Evolutionary conservation across 164 flowering plant species (phyloP), one percentile per base, ranked within the genome.

Genomic region (Umbilicus rupestris): DNA sequence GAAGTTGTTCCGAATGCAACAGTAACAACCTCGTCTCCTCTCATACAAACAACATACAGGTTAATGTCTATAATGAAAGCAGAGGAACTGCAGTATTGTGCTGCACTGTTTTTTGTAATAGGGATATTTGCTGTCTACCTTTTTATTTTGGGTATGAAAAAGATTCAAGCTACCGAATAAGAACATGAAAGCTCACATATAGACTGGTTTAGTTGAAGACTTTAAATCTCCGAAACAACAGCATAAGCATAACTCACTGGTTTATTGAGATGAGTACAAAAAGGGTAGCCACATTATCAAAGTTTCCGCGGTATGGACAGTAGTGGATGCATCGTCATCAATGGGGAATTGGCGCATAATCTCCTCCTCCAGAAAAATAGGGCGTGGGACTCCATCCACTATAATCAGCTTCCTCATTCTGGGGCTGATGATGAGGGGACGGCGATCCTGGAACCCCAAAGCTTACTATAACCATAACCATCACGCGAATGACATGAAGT

Each of bases 401-500:
- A 55, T 55, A 55, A 12, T 55, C 60, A 17, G 60, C 19, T 55
- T 11, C 60, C 29, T 55, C 60, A 5, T 47, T n/a, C 19, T 47
- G 52, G 19, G 22, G 28, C 19, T 47, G 52, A 52, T 52, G 8
- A 24, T 14, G 17, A 5, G 33, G 31, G 35, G 60, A 26, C 33
- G 16, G 60, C 33, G 28, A 55, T 14, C 28, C 33, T 55, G 15
- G 60, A 7, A 55, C 28, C 60, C 60, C 60, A 28, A 68, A 30
- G 39, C 30, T 33, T 39, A 45, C 49, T 64, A 72, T 42, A 64
- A 72, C 7, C 22, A 73, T 5, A 49, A 72, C 24, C 9, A 68
- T 68, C 74, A 71, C 10, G 45, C 67, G 42, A 10, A 68, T 19
- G 4, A 68, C 59, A 64, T 68, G 60, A 55, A 55, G n/a, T n/a